These are phyloP conservation scores for Apiotrichum porosum DNA, from an alignment of 1,284 basidiomycete species.

Conservation along the genomic window DNA sequence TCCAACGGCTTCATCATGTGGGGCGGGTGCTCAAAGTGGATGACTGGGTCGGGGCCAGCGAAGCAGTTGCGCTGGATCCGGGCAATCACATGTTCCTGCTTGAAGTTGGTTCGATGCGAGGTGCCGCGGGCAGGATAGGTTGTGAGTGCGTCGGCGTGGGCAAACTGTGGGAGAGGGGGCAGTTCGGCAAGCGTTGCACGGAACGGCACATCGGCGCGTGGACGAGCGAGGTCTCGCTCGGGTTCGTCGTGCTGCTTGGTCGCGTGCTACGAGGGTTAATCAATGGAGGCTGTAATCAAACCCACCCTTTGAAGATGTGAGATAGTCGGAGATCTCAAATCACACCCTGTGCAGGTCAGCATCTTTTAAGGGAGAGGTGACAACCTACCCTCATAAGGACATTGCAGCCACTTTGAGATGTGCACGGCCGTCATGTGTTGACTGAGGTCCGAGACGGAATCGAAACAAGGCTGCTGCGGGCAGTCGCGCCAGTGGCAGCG, in stretches of 20 bases:
- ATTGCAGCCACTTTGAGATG: constrained; percentile 22
- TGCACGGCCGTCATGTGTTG: constrained; percentile 36
- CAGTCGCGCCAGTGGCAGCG: constrained; percentile 34
- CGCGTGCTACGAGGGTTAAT: constrained; percentile 19
- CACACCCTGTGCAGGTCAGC: constrained; percentile 19
- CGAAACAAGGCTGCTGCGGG: constrained; percentile 32
- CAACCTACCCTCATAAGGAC: constrained; percentile 22
- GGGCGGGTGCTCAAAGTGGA: constrained; percentile 27
- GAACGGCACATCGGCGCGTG: constrained; percentile 18
- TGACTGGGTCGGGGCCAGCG: constrained; percentile 24
- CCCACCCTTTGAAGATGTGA: constrained; percentile 21
- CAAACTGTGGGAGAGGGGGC: constrained; percentile 10
- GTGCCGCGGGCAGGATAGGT: constrained; percentile 17
- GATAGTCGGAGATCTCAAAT: constrained; percentile 22
- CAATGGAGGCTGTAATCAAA: not conserved
- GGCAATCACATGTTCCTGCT: constrained; percentile 14
- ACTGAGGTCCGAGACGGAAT: constrained; percentile 12
- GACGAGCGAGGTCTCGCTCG: constrained; percentile 12
- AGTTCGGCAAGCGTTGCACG: constrained; percentile 1
- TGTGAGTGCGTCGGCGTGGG: constrained; percentile 27
- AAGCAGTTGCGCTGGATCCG: constrained; percentile 25
- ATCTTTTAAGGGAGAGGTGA: not conserved
- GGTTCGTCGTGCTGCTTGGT: constrained; percentile 20
- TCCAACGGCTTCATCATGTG: constrained; percentile 24
- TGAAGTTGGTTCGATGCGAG: constrained; percentile 4